A percentile compares a stretch with the other conserved stretches of the same genome.
phyloP scores from a whole-genome alignment of 208 protist species.

The Trypanosomatidae sp. region DNA sequence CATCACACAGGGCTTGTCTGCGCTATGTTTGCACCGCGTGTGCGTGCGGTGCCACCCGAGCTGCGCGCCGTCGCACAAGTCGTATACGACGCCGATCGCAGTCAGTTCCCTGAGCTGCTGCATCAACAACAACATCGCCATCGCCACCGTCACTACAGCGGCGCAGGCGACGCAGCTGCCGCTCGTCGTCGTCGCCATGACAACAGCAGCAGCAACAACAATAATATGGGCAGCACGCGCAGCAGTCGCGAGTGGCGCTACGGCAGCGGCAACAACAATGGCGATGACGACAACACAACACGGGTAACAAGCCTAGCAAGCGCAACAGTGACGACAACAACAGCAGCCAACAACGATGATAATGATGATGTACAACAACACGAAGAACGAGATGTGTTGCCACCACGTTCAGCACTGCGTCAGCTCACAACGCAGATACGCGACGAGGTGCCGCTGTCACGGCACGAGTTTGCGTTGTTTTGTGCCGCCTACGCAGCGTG shows the following conservation, averaged over 20 bases:
- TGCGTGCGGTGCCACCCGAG: conserved; percentile 48
- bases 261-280: conserved; percentile 1
- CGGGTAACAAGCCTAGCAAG: too few species aligned
- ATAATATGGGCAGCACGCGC: too few species aligned
- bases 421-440: conserved; percentile 39
- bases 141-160: too few species aligned
- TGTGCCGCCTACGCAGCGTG: conserved; percentile 36
- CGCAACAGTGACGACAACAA: too few species aligned
- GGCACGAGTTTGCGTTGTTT: conserved; percentile 46
- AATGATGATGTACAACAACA: too few species aligned
- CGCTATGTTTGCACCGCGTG: too few species aligned
- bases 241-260: not conserved
- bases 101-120: conserved; percentile 45
- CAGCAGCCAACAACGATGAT: too few species aligned
- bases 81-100: conserved; percentile 30
- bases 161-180: too few species aligned
- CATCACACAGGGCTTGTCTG: too few species aligned
- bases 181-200: conserved; percentile 43
- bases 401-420: conserved; percentile 21
- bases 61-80: conserved; percentile 52
- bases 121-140: conserved; percentile 6
- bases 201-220: conserved; percentile 13
- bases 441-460: conserved; percentile 24
- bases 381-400: too few species aligned
- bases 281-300: not conserved